phyloP scores from a whole-genome alignment of 2,329 filamentous ascomycete species.

The Thermothelomyces thermophilus region DNA sequence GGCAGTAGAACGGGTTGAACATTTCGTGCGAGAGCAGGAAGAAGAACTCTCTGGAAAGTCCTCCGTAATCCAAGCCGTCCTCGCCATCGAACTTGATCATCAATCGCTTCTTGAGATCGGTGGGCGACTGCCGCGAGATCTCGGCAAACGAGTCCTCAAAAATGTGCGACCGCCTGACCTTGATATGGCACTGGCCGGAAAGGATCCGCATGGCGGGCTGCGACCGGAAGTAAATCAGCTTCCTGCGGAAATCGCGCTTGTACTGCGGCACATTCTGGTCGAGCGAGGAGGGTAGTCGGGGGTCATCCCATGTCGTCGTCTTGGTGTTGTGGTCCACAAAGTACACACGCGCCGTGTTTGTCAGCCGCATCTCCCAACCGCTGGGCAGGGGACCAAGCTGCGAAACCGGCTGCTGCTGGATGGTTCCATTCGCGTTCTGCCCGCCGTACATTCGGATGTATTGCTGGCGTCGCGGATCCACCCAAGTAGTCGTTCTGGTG shows the following conservation, averaged over 20 bases:
- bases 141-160: conserved; percentile 99
- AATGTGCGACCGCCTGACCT: conserved; percentile 91
- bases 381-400: conserved; percentile 92
- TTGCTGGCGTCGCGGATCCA: conserved; percentile 92
- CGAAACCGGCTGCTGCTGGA: conserved; percentile 95
- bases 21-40: conserved; percentile 98
- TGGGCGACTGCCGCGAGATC: conserved; percentile 92
- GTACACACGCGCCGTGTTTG: conserved; percentile 95
- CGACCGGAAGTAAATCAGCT: conserved; percentile 98
- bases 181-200: conserved; percentile 95
- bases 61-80: conserved; percentile 95
- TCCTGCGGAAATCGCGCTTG: conserved; percentile 96
- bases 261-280: conserved; percentile 99
- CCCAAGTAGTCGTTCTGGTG: conserved; percentile 96
- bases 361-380: conserved; percentile 99
- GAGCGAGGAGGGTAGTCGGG: conserved; percentile 85
- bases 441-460: conserved; percentile 97
- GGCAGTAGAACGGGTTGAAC: conserved; percentile 99
- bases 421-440: conserved; percentile 76
- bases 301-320: conserved; percentile 98
- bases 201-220: conserved; percentile 93
- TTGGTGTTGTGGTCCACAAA: conserved; percentile 99
- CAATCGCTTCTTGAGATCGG: conserved; percentile 92
- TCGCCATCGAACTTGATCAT: conserved; percentile 99
- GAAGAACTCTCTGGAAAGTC: conserved; percentile 97